phyloP scores from a whole-genome alignment of 2,329 filamentous ascomycete species.

The Hymenoscyphus albidus region DNA sequence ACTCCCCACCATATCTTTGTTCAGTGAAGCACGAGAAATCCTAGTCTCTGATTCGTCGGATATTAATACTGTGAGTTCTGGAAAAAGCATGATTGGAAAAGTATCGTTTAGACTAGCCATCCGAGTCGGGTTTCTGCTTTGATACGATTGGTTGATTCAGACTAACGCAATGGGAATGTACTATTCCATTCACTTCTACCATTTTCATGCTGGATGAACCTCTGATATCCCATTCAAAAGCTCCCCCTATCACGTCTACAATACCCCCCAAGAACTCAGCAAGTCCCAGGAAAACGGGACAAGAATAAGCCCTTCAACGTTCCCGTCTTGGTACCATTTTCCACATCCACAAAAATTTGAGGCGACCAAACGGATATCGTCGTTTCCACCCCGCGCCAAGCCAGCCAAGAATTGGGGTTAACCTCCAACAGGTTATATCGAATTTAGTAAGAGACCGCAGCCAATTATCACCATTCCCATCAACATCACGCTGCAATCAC shows the following conservation, averaged over 20 bases:
- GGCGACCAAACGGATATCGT: conserved; percentile 4
- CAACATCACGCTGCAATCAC: conserved; percentile 5
- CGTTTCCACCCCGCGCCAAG: conserved; percentile 10
- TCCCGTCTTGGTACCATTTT: conserved; percentile 2
- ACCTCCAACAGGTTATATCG: not conserved
- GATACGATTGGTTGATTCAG: not conserved
- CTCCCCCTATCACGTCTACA: not conserved
- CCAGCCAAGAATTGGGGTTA: conserved; percentile 2
- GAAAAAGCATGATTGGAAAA: not conserved
- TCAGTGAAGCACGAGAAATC: not conserved
- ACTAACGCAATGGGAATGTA: not conserved
- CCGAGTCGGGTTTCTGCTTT: not conserved
- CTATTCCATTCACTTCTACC: not conserved
- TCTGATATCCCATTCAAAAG: not conserved
- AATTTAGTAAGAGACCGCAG: not conserved
- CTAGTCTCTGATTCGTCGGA: not conserved
- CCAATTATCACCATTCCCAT: conserved; percentile 6
- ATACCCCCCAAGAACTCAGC: not conserved
- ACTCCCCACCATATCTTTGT: not conserved
- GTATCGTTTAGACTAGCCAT: not conserved
- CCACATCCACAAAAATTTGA: not conserved
- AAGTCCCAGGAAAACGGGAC: not conserved
- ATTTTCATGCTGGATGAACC: not conserved
- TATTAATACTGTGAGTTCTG: not conserved
- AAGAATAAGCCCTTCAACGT: not conserved